phyloP scores from a whole-genome alignment of 441 rosid species.

The Arabidopsis hybrid region DNA sequence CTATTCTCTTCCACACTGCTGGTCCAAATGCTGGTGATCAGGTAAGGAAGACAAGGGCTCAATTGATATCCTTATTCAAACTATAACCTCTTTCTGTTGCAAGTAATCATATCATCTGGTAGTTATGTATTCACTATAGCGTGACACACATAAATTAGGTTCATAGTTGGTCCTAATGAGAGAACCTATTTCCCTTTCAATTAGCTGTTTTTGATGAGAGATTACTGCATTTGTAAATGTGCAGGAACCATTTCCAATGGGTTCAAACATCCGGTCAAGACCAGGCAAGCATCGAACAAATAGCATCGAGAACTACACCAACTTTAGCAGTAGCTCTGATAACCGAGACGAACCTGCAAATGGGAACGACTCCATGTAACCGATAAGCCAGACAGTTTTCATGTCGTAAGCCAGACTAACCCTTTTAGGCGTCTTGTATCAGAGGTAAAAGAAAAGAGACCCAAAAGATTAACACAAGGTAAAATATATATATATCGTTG shows the following conservation, averaged over 20 bases:
- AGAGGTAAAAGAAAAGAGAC: conserved; percentile 18
- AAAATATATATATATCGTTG: conserved; percentile 20
- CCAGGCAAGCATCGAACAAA: conserved; percentile 65
- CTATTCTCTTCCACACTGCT: conserved; percentile 77
- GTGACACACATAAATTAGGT: too few relatives aligned
- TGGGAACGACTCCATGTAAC: conserved; percentile 52
- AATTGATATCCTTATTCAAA: too few relatives aligned
- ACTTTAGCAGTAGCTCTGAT: conserved; percentile 49
- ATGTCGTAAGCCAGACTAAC: conserved; percentile 50
- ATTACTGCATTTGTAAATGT: conserved; percentile 14
- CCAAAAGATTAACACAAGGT: conserved; percentile 35
- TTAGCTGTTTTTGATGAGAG: neutral
- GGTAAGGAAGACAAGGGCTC: conserved; percentile 41
- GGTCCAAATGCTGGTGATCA: conserved; percentile 90
- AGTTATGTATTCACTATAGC: too few relatives aligned
- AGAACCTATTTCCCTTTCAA: too few relatives aligned
- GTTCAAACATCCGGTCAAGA: conserved; percentile 65
- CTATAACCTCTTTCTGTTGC: too few relatives aligned
- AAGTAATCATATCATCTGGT: too few relatives aligned
- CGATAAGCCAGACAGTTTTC: conserved; percentile 35
- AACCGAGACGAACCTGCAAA: conserved; percentile 53
- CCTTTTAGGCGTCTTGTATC: conserved; percentile 43
- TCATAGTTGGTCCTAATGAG: too few relatives aligned
- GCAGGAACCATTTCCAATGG: conserved; percentile 82
- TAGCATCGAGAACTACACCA: conserved; percentile 52